Conservation (phyloP, 139 green algal species). For the Micromonas commoda region DNA sequence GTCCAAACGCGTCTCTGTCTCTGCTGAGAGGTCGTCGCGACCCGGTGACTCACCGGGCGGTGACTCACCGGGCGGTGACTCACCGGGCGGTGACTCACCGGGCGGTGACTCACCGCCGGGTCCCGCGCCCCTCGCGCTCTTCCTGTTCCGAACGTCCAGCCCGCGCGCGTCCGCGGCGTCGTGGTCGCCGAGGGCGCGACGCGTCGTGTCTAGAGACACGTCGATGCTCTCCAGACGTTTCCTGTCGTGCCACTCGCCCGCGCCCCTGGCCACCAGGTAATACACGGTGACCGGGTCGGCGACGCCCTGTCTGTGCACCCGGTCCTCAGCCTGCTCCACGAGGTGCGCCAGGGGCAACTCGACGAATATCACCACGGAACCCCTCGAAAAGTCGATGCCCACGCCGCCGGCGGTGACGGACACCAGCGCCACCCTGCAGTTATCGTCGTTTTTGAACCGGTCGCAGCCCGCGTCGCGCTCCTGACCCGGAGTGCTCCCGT, state of each 20-base stretch:
- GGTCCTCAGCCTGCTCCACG: conserved; percentile 78
- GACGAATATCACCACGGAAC: conserved; percentile 82
- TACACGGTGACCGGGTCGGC: conserved; percentile 72
- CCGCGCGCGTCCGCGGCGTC: not conserved
- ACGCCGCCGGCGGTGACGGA: conserved; percentile 49
- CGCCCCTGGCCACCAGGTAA: conserved; percentile 73
- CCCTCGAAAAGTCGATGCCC: conserved; percentile 83
- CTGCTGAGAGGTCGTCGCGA: too few relatives aligned
- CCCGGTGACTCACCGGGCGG: too few relatives aligned
- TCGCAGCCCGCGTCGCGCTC: conserved; percentile 53
- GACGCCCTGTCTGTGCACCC: conserved; percentile 75
- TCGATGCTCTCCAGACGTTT: not conserved
- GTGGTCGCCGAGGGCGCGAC: not conserved
- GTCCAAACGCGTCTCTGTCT: too few relatives aligned
- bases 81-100: too few relatives aligned
- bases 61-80: too few relatives aligned
- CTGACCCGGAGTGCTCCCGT: conserved; percentile 62
- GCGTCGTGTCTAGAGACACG: not conserved
- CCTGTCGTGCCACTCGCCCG: not conserved
- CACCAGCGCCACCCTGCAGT: not conserved
- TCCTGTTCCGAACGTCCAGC: too few relatives aligned
- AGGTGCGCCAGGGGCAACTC: conserved; percentile 59
- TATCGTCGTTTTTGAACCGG: conserved; percentile 58
- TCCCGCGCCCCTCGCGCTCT: too few relatives aligned
- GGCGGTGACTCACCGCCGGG: too few relatives aligned